Evolutionary conservation across 2,329 filamentous ascomycete species (phyloP).

Genomic region (Claviceps digitariae): DNA sequence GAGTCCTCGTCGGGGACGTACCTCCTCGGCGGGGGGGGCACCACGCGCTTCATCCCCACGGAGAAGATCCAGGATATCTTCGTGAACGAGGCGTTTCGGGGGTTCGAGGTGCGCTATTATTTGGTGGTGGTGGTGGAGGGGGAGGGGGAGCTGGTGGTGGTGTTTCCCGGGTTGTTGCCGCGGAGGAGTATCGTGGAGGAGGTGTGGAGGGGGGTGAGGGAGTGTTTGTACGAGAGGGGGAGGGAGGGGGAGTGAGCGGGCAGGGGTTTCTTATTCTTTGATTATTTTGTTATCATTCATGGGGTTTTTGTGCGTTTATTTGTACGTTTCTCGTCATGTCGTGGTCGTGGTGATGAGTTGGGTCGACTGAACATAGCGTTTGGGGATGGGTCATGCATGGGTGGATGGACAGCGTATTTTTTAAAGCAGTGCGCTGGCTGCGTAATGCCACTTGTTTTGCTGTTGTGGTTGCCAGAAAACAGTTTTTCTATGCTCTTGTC

Average conservation of each 20-base stretch:
- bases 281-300: no score
- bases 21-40: slow-evolving; percentile 32
- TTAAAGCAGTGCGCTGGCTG: no score
- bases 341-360: no score
- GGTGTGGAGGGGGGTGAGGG: slow-evolving; percentile 78
- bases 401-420: no score
- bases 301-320: no score
- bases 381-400: no score
- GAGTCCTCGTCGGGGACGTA: slow-evolving; percentile 40
- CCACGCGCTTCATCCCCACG: slow-evolving; percentile 64
- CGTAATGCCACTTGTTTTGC: no score
- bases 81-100: slow-evolving; percentile 87
- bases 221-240: slow-evolving; percentile 56
- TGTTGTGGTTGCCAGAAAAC: no score
- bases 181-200: slow-evolving; percentile 62
- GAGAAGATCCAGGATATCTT: slow-evolving; percentile 85
- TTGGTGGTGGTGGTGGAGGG: slow-evolving; percentile 80
- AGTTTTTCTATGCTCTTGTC: slow-evolving; percentile 5
- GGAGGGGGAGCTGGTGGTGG: slow-evolving; percentile 81
- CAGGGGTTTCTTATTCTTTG: background rate
- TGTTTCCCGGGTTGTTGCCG: slow-evolving; percentile 75
- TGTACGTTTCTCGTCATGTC: no score
- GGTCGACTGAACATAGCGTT: no score
- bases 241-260: slow-evolving; percentile 9
- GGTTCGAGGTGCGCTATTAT: slow-evolving; percentile 84